These are phyloP conservation scores for Sporisorium graminicola DNA, from an alignment of 1,284 basidiomycete genomes.

Conservation along the genomic window DNA sequence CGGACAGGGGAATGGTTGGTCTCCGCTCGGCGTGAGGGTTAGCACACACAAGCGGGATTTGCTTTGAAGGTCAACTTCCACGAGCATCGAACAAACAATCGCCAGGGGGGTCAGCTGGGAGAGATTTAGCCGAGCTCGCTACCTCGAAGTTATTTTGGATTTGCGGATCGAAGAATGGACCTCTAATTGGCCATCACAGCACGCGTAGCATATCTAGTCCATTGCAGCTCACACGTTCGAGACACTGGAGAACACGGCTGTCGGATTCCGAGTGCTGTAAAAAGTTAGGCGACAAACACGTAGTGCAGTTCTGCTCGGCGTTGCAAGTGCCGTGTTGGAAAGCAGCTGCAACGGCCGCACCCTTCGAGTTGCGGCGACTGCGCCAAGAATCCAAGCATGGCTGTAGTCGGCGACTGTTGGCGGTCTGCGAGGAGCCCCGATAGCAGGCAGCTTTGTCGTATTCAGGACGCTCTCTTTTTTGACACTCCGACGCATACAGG, in stretches of 20 bases:
- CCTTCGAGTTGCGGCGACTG: too few relatives aligned
- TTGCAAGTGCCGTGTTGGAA: conserved; percentile 7
- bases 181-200: neutral
- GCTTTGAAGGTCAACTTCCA: neutral
- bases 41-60: neutral
- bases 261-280: too few relatives aligned
- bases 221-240: too few relatives aligned
- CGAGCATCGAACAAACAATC: conserved; percentile 2
- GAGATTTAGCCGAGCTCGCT: conserved; percentile 5
- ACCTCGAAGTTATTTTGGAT: neutral
- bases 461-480: neutral
- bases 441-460: too few relatives aligned
- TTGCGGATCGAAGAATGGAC: neutral
- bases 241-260: neutral
- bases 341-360: too few relatives aligned
- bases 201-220: neutral
- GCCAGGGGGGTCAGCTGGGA: neutral
- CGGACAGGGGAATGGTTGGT: too few relatives aligned
- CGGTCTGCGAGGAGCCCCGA: too few relatives aligned
- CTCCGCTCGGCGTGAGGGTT: too few relatives aligned
- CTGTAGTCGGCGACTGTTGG: too few relatives aligned
- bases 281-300: too few relatives aligned
- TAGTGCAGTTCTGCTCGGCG: conserved; percentile 5
- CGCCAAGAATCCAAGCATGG: too few relatives aligned
- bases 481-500: conserved; percentile 4